Conservation (phyloP, 1,284 basidiomycete genomes). For the Boletellus sp. region DNA sequence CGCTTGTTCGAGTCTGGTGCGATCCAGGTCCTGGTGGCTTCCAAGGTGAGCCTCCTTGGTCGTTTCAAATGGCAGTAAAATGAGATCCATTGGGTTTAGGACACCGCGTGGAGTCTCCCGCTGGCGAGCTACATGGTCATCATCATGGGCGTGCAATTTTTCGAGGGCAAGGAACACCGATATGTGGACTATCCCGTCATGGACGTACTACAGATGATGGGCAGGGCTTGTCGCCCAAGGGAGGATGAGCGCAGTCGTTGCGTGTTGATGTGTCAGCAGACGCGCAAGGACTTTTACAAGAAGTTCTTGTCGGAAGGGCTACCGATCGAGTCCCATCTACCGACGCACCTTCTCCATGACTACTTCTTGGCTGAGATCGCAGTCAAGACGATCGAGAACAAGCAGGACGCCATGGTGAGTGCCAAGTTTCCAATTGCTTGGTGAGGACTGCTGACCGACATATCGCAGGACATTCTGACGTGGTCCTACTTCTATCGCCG, state of each 20-base stretch:
- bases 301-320: conserved; percentile 97
- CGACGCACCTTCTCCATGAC: conserved; percentile 86
- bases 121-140: conserved; percentile 95
- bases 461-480: conserved; percentile 77
- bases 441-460: conserved; percentile 2
- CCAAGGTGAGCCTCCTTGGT: conserved; percentile 58
- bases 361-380: conserved; percentile 99
- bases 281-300: conserved; percentile 96
- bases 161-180: conserved; percentile 94
- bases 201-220: conserved; percentile 99
- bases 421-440: background rate
- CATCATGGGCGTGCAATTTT: conserved; percentile 96
- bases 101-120: conserved; percentile 94
- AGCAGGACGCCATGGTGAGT: conserved; percentile 90
- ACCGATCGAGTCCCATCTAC: conserved; percentile 94
- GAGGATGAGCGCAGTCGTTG: conserved; percentile 88
- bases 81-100: conserved; percentile 42
- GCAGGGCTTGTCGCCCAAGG: conserved; percentile 84
- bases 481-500: conserved; percentile 97
- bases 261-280: conserved; percentile 96
- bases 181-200: conserved; percentile 98
- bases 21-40: conserved; percentile 92
- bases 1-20: conserved; percentile 93
- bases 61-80: background rate
- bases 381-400: conserved; percentile 97